These are phyloP conservation scores for Triangularia verruculosa DNA, from an alignment of 2,329 filamentous ascomycete species.

Conservation along the genomic window DNA sequence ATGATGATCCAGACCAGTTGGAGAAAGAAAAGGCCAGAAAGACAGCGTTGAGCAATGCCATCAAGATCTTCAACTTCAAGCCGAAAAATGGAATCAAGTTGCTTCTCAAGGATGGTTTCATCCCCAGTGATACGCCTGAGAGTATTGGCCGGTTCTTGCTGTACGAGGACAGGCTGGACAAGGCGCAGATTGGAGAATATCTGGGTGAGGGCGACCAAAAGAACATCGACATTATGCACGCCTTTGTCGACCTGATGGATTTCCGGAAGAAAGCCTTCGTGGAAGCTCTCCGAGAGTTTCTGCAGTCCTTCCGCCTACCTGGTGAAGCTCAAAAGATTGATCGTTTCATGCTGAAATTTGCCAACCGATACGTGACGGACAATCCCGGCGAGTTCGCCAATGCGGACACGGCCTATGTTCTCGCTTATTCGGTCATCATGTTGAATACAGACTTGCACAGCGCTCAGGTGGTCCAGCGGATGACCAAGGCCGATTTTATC, in stretches of 20 bases:
- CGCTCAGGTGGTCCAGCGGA: constrained; percentile 74
- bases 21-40: constrained; percentile 94
- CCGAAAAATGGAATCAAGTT: constrained; percentile 89
- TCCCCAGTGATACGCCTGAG: constrained; percentile 70
- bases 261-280: constrained; percentile 90
- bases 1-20: constrained; percentile 91
- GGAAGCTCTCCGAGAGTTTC: constrained; percentile 83
- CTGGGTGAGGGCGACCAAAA: constrained; percentile 89
- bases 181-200: constrained; percentile 89
- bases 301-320: constrained; percentile 91
- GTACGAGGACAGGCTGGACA: constrained; percentile 80
- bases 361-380: constrained; percentile 88
- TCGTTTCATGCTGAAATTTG: constrained; percentile 98
- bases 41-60: constrained; percentile 83
- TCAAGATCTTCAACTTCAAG: constrained; percentile 95
- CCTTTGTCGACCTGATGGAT: constrained; percentile 94
- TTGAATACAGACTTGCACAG: constrained; percentile 96
- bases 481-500: constrained; percentile 97
- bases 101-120: constrained; percentile 81
- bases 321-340: constrained; percentile 99
- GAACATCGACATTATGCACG: constrained; percentile 97
- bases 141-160: constrained; percentile 84
- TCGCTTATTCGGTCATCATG: constrained; percentile 95
- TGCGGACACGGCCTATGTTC: constrained; percentile 93
- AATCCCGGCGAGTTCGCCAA: constrained; percentile 98